Conservation (phyloP, 768 basidiomycete genomes). For the Dentipellis sp. region DNA sequence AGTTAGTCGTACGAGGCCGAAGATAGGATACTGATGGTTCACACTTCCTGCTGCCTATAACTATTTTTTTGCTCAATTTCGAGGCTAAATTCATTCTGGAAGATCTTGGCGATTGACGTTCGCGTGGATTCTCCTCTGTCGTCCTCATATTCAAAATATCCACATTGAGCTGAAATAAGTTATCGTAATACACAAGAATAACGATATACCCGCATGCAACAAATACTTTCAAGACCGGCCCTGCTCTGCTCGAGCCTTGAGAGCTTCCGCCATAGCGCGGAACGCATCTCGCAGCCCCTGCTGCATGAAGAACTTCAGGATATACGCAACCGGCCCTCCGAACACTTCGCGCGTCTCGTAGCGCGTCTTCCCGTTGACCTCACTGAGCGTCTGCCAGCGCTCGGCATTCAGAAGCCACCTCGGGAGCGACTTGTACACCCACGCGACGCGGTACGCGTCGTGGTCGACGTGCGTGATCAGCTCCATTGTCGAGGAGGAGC, state of each 20-base stretch:
- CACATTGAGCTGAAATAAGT: too few species aligned
- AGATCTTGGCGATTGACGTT: too few species aligned
- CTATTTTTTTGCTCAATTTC: too few species aligned
- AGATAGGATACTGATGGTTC: too few species aligned
- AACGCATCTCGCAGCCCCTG: conserved; percentile 36
- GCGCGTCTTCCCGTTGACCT: conserved; percentile 42
- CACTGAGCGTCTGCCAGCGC: conserved; percentile 54
- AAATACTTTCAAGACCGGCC: too few species aligned
- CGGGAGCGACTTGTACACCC: conserved; percentile 36
- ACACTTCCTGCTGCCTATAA: too few species aligned
- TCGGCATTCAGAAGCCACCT: conserved; percentile 41
- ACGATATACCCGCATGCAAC: too few species aligned
- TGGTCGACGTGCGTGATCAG: conserved; percentile 35
- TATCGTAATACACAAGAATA: too few species aligned
- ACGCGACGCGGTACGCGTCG: conserved; percentile 46
- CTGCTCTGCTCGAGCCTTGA: conserved; percentile 43
- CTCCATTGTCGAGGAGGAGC: conserved; percentile 32
- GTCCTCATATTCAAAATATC: too few species aligned
- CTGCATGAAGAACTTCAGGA: conserved; percentile 37
- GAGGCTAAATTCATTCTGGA: too few species aligned
- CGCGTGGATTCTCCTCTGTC: too few species aligned
- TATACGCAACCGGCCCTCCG: conserved; percentile 42
- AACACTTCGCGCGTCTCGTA: conserved; percentile 64
- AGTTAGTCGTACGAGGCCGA: too few species aligned
- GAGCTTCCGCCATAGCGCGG: conserved; percentile 42